phyloP scores from a whole-genome alignment of 2,329 filamentous ascomycete genomes.

The Trichocomaceae sp. region DNA sequence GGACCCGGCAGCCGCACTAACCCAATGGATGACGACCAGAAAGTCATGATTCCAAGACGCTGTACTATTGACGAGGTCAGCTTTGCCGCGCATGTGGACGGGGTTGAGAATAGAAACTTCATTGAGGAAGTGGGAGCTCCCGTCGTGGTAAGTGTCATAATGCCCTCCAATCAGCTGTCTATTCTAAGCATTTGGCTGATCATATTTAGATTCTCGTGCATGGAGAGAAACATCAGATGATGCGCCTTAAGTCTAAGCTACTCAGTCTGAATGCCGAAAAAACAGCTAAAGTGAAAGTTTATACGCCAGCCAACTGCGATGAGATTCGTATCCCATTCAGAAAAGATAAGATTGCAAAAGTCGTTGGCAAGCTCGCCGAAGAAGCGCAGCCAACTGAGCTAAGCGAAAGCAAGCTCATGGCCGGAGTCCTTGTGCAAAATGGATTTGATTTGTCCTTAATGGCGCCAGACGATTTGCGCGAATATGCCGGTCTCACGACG shows the following conservation, averaged over 20 bases:
- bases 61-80: conserved; percentile 93
- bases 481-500: conserved; percentile 94
- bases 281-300: conserved; percentile 78
- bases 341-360: conserved; percentile 89
- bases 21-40: conserved; percentile 62
- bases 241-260: conserved; percentile 88
- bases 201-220: conserved; percentile 78
- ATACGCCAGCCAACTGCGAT: conserved; percentile 88
- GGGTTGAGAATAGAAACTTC: conserved; percentile 90
- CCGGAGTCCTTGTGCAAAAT: conserved; percentile 90
- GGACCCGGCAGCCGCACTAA: conserved; percentile 51
- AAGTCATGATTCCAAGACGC: conserved; percentile 81
- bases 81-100: conserved; percentile 95
- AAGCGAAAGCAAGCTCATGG: conserved; percentile 58
- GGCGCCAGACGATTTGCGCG: conserved; percentile 90
- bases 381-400: conserved; percentile 58
- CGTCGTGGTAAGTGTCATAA: conserved; percentile 66
- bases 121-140: conserved; percentile 90
- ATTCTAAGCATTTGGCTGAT: conserved; percentile 1
- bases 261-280: conserved; percentile 85
- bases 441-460: conserved; percentile 96
- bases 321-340: conserved; percentile 93
- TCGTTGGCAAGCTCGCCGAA: conserved; percentile 86
- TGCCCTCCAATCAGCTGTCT: neutral
- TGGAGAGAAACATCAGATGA: conserved; percentile 97